These are phyloP conservation scores for Silene latifolia DNA, from an alignment of 148 eudicot genomes.

Conservation along the genomic window DNA sequence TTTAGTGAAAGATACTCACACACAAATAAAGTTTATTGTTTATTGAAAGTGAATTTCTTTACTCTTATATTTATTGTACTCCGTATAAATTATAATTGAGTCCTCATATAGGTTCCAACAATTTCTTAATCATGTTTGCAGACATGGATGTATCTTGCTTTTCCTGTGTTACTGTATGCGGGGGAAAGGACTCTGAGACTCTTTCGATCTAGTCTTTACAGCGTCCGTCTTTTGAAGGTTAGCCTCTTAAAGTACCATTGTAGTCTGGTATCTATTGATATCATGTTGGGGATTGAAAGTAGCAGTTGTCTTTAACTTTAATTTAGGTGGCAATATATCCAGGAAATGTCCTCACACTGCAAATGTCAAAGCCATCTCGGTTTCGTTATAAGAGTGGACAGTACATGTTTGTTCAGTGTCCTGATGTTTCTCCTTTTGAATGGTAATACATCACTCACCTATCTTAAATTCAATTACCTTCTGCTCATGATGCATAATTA, in stretches of 20 bases:
- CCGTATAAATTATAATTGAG: too few relatives aligned
- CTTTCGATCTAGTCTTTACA: slow-evolving; percentile 67
- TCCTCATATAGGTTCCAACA: not conserved
- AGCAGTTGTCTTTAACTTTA: slow-evolving; percentile 5
- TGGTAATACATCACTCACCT: slow-evolving; percentile 47
- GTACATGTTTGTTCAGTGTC: slow-evolving; percentile 97
- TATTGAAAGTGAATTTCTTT: too few relatives aligned
- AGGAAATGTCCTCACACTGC: slow-evolving; percentile 88
- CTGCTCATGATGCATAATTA: too few relatives aligned
- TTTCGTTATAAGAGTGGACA: slow-evolving; percentile 94
- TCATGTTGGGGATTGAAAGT: not conserved
- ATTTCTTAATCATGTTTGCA: slow-evolving; percentile 25
- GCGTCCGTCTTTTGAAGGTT: slow-evolving; percentile 78
- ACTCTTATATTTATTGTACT: too few relatives aligned
- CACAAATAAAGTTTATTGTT: too few relatives aligned
- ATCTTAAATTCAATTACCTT: not conserved
- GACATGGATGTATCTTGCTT: slow-evolving; percentile 97
- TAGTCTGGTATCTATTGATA: not conserved
- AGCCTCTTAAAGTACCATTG: slow-evolving; percentile 11
- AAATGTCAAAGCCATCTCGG: slow-evolving; percentile 93
- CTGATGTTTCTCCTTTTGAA: slow-evolving; percentile 91
- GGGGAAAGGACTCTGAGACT: slow-evolving; percentile 89
- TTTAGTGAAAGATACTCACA: too few relatives aligned
- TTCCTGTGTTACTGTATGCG: slow-evolving; percentile 80
- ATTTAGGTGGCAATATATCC: slow-evolving; percentile 79